Percentiles rank a stretch among this genome's conserved stretches.
Conservation (phyloP, 345 rosid species). For the Camelina neglecta region DNA sequence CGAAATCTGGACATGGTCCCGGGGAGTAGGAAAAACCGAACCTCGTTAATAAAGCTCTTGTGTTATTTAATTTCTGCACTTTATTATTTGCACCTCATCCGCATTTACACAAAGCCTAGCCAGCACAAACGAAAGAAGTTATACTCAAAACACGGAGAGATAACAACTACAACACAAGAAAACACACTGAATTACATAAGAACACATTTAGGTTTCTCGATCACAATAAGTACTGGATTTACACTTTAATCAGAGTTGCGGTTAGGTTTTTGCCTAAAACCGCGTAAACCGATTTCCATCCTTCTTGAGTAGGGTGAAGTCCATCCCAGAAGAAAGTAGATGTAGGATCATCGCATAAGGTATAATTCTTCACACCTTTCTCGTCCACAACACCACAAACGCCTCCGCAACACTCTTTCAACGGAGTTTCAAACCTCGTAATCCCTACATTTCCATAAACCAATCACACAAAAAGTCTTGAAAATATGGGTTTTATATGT, state of each 20-base stretch:
- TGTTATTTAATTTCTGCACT: no score
- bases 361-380: not conserved
- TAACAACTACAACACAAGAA: not conserved
- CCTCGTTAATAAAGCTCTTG: no score
- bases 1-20: no score
- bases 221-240: not conserved
- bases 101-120: not conserved
- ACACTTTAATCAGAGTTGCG: not conserved
- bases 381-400: not conserved
- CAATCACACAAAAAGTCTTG: not conserved
- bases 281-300: not conserved
- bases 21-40: no score
- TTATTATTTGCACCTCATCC: no score
- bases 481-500: not conserved
- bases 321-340: not conserved
- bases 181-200: not conserved
- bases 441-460: conserved; percentile 1
- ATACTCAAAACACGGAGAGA: not conserved
- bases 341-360: not conserved
- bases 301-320: not conserved
- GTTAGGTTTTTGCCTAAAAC: not conserved
- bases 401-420: not conserved
- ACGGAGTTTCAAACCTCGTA: not conserved
- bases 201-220: not conserved
- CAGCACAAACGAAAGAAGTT: not conserved